Conservation (phyloP, 1,139 yeast species). For the Geotrichum histeridarum region DNA sequence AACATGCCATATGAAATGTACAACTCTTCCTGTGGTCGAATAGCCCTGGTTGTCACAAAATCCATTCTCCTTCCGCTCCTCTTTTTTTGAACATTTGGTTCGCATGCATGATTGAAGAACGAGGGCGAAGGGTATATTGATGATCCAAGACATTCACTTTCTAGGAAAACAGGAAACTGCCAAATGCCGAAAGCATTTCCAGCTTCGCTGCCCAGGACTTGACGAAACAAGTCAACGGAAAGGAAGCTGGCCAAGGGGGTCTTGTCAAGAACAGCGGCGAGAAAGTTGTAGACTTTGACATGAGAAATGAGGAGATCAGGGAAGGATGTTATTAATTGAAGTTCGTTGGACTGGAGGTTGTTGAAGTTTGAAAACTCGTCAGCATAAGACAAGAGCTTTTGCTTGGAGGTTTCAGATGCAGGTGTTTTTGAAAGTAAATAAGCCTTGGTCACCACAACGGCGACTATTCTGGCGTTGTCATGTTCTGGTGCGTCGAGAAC, state of each 20-base stretch:
- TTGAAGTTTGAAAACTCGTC: conserved; percentile 34
- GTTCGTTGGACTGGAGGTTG: conserved; percentile 53
- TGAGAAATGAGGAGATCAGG: conserved; percentile 52
- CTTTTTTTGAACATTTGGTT: conserved; percentile 44
- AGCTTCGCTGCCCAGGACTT: conserved; percentile 55
- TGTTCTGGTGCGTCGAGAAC: conserved; percentile 31
- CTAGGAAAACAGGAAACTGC: conserved; percentile 46
- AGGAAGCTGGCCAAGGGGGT: conserved; percentile 39
- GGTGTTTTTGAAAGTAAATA: conserved; percentile 5
- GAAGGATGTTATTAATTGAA: conserved; percentile 45
- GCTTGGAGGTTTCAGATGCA: neutral
- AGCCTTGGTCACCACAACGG: conserved; percentile 28
- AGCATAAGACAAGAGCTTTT: neutral
- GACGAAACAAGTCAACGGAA: conserved; percentile 43
- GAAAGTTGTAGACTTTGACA: conserved; percentile 48
- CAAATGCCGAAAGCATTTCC: conserved; percentile 77
- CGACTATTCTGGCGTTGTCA: conserved; percentile 39
- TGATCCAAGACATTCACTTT: conserved; percentile 62
- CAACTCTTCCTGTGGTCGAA: conserved; percentile 48
- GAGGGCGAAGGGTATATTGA: conserved; percentile 65
- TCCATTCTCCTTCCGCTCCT: conserved; percentile 38
- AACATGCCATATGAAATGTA: conserved; percentile 61
- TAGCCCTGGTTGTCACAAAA: conserved; percentile 36
- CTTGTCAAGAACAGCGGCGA: conserved; percentile 43
- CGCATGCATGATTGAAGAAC: conserved; percentile 62